Percentiles rank a stretch among this genome's conserved stretches.
phyloP scores from a whole-genome alignment of 164 flowering plant species.

The Kalanchoe fedtschenkoi region DNA sequence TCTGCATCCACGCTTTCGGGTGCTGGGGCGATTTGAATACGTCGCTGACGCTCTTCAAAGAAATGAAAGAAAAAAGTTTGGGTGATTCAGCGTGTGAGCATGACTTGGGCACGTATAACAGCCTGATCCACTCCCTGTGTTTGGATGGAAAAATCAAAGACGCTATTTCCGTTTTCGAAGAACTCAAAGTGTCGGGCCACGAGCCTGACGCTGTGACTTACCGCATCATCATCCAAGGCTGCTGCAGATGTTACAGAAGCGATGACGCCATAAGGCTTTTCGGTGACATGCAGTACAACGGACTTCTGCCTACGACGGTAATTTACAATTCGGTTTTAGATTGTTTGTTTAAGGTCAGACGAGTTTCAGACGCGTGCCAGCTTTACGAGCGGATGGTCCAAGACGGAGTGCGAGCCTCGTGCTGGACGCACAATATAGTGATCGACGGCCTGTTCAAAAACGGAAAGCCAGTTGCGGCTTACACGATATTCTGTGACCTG shows the following conservation, averaged over 20 bases:
- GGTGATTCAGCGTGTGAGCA: constrained; percentile 28
- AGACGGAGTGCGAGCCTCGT: constrained; percentile 60
- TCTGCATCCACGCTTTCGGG: constrained; percentile 88
- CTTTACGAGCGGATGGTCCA: constrained; percentile 79
- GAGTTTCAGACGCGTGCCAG: constrained; percentile 66
- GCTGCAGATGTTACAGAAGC: constrained; percentile 48
- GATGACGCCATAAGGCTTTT: constrained; percentile 61
- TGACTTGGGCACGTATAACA: constrained; percentile 85
- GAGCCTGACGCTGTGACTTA: constrained; percentile 72
- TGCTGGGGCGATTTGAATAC: constrained; percentile 72
- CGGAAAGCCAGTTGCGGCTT: constrained; percentile 76
- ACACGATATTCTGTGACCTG: constrained; percentile 64
- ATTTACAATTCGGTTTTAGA: constrained; percentile 77
- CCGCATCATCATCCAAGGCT: constrained; percentile 68
- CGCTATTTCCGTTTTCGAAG: constrained; percentile 68
- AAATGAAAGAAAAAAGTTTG: constrained; percentile 58
- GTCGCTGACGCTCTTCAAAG: constrained; percentile 53
- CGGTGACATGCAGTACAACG: constrained; percentile 68
- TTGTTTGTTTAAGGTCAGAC: constrained; percentile 71
- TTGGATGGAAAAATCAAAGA: constrained; percentile 66
- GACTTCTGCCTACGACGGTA: constrained; percentile 40
- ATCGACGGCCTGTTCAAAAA: constrained; percentile 78
- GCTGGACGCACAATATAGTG: constrained; percentile 78
- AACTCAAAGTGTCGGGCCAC: constrained; percentile 69
- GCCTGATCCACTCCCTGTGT: constrained; percentile 63